Evolutionary conservation across 1,284 basidiomycete species (phyloP).

Genomic region (Melampsora larici-populina): DNA sequence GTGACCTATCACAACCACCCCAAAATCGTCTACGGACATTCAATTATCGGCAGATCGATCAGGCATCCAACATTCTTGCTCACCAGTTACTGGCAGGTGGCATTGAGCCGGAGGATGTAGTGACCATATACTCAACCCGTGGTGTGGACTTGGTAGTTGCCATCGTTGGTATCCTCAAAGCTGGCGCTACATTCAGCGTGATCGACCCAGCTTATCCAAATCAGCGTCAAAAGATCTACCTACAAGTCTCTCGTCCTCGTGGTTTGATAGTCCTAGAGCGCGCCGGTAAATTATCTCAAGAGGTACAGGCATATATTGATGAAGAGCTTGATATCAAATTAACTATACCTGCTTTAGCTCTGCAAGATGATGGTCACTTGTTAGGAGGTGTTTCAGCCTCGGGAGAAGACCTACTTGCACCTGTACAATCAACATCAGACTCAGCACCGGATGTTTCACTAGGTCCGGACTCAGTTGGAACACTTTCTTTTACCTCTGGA

Average conservation of each 20-base stretch:
- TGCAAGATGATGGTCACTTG: slow-evolving; percentile 65
- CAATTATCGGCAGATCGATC: slow-evolving; percentile 77
- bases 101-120: slow-evolving; percentile 87
- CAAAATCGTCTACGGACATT: slow-evolving; percentile 63
- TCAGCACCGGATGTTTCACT: slow-evolving; percentile 72
- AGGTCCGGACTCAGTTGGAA: slow-evolving; percentile 92
- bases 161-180: slow-evolving; percentile 94
- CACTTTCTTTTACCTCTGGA: slow-evolving; percentile 93
- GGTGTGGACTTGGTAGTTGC: slow-evolving; percentile 96
- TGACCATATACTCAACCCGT: slow-evolving; percentile 97
- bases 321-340: slow-evolving; percentile 81
- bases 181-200: slow-evolving; percentile 94
- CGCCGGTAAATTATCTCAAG: slow-evolving; percentile 75
- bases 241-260: slow-evolving; percentile 89
- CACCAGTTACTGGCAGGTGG: slow-evolving; percentile 84
- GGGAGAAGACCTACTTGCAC: slow-evolving; percentile 53
- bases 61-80: slow-evolving; percentile 82
- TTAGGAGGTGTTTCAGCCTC: slow-evolving; percentile 62
- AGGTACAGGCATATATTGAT: slow-evolving; percentile 79
- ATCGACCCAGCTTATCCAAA: slow-evolving; percentile 98
- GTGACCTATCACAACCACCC: slow-evolving; percentile 55
- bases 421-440: slow-evolving; percentile 47
- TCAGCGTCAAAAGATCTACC: slow-evolving; percentile 89
- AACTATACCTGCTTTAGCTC: slow-evolving; percentile 83
- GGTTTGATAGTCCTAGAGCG: slow-evolving; percentile 87